Percentiles rank a stretch among this genome's conserved stretches.
Conservation (phyloP, 148 eudicot genomes). For the Amaranthus palmeri region DNA sequence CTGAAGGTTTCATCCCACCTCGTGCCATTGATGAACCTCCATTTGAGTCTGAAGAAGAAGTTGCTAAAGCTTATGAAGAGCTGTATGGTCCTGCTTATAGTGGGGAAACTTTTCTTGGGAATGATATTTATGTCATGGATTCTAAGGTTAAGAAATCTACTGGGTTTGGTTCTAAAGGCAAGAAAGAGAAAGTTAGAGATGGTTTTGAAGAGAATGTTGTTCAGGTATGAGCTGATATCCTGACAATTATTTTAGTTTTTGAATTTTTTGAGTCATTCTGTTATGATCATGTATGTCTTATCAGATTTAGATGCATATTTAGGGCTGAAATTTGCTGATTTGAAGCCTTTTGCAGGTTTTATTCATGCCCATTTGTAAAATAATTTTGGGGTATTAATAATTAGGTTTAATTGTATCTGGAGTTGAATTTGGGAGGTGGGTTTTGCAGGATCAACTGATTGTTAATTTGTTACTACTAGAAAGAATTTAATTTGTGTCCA, state of each 20-base stretch:
- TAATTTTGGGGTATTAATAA: background rate
- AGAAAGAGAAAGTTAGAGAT: slow-evolving; percentile 72
- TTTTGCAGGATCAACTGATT: background rate
- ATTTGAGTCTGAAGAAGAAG: too few relatives aligned
- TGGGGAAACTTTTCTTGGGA: too few relatives aligned
- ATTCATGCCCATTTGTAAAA: background rate
- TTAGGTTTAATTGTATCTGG: background rate
- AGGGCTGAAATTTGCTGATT: too few relatives aligned
- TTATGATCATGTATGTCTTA: too few relatives aligned
- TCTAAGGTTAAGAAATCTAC: slow-evolving; percentile 27
- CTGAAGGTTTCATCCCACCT: too few relatives aligned
- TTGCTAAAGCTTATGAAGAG: too few relatives aligned
- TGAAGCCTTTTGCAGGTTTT: background rate
- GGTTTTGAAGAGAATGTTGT: slow-evolving; percentile 78
- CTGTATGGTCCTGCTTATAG: slow-evolving; percentile 21
- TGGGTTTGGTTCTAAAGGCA: slow-evolving; percentile 46
- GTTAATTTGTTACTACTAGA: background rate
- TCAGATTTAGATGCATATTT: too few relatives aligned
- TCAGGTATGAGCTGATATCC: slow-evolving; percentile 24
- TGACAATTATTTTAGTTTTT: background rate
- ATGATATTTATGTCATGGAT: too few relatives aligned
- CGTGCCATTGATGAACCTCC: too few relatives aligned
- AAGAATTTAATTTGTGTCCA: too few relatives aligned
- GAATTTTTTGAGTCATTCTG: background rate
- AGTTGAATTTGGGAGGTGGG: background rate